Conservation (phyloP, 441 rosid species). For the Lepidium campestre region DNA sequence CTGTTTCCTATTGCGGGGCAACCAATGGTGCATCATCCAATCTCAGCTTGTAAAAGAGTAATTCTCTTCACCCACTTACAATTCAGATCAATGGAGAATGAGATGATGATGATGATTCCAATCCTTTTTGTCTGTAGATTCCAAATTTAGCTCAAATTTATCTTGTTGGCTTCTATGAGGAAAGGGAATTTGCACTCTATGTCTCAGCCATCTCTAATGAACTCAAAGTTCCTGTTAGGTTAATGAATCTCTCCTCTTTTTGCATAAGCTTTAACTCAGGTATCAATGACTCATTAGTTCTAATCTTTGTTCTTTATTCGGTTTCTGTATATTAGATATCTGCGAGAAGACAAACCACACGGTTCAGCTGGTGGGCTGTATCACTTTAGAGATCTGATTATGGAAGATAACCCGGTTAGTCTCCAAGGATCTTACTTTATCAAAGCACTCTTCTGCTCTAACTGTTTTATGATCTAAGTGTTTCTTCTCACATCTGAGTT, state of each 20-base stretch:
- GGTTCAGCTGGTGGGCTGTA: slow-evolving; percentile 76
- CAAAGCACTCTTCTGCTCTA: slow-evolving; percentile 1
- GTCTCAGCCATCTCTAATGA: slow-evolving; percentile 69
- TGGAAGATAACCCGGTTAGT: slow-evolving; percentile 64
- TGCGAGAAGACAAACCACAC: slow-evolving; percentile 64
- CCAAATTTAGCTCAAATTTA: slow-evolving; percentile 57
- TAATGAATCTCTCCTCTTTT: neutral
- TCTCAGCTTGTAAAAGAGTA: slow-evolving; percentile 74
- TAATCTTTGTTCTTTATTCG: neutral
- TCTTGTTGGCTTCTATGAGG: slow-evolving; percentile 68
- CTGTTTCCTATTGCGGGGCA: slow-evolving; percentile 89
- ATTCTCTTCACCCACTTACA: neutral
- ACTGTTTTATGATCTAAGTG: neutral
- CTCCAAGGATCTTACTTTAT: neutral
- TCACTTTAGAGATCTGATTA: slow-evolving; percentile 50
- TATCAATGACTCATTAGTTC: neutral
- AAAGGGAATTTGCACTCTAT: slow-evolving; percentile 59
- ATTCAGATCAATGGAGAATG: neutral
- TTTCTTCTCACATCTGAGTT: slow-evolving; percentile 11
- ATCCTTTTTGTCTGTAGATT: slow-evolving; percentile 33
- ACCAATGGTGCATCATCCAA: slow-evolving; percentile 83
- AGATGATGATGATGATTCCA: neutral
- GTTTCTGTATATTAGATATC: slow-evolving; percentile 35
- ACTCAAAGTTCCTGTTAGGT: slow-evolving; percentile 67
- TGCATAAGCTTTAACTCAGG: neutral